These are phyloP conservation scores for Colletotrichum scovillei DNA, from an alignment of 2,329 filamentous ascomycete species.

Conservation along the genomic window DNA sequence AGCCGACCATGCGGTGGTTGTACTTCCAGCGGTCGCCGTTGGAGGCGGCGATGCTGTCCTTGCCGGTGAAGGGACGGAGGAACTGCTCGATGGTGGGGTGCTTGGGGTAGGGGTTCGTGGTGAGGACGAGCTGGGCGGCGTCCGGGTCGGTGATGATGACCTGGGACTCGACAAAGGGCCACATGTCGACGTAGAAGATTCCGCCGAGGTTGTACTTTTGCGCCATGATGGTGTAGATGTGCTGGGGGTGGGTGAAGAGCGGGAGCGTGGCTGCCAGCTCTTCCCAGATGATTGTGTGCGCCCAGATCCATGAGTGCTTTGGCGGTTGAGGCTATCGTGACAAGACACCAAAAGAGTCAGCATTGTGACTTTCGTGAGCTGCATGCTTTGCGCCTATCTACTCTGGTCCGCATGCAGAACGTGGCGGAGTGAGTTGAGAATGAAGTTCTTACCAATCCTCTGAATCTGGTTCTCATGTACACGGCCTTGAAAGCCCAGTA, in stretches of 20 bases:
- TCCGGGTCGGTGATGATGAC: conserved; percentile 42
- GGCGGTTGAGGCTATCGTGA: conserved; percentile 18
- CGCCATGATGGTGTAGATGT: conserved; percentile 39
- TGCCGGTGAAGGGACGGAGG: conserved; percentile 40
- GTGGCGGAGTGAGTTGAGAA: background rate
- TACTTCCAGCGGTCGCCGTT: conserved; percentile 45
- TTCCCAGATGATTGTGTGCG: conserved; percentile 38
- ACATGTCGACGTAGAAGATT: conserved; percentile 47
- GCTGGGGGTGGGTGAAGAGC: conserved; percentile 39
- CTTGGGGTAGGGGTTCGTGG: conserved; percentile 39
- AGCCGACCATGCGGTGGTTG: conserved; percentile 43
- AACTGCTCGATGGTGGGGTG: conserved; percentile 35
- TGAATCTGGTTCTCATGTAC: conserved; percentile 22
- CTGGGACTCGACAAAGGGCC: conserved; percentile 43
- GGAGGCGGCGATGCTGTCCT: conserved; percentile 38
- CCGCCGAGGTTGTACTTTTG: conserved; percentile 41
- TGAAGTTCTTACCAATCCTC: conserved; percentile 22
- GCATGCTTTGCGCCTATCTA: background rate
- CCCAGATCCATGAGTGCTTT: conserved; percentile 39
- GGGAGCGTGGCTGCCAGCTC: conserved; percentile 36
- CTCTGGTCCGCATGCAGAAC: too few species aligned
- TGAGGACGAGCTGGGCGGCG: conserved; percentile 39
- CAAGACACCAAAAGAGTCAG: background rate
- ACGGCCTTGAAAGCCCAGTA: conserved; percentile 30
- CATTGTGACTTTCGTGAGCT: background rate